Conservation (phyloP, 305 asterid species). For the Fraxinus latifolia region DNA sequence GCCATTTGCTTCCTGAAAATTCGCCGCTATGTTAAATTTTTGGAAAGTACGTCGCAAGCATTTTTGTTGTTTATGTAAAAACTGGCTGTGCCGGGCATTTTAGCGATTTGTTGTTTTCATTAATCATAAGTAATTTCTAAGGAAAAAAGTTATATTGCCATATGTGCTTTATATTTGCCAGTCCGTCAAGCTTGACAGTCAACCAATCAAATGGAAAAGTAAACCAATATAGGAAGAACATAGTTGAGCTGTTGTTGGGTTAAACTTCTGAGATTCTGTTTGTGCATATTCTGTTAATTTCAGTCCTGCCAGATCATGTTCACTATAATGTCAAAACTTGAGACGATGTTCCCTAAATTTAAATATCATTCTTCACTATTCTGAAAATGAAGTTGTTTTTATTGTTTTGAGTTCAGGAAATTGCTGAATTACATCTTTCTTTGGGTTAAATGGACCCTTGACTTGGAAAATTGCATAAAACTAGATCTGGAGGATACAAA, state of each 20-base stretch:
- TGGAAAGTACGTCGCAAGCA: not conserved
- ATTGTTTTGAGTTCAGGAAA: not conserved
- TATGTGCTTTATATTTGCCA: not conserved
- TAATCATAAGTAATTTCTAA: not conserved
- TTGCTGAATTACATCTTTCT: not conserved
- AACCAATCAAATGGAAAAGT: not conserved
- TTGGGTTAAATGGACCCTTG: not conserved
- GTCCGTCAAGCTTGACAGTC: not conserved
- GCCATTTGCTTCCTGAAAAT: not conserved
- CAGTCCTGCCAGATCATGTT: not conserved
- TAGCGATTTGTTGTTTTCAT: not conserved
- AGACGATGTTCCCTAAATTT: not conserved
- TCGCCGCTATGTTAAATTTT: not conserved
- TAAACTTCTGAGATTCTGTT: not conserved
- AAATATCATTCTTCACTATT: not conserved
- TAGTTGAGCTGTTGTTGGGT: not conserved
- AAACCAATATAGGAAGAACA: not conserved
- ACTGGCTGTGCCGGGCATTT: not conserved
- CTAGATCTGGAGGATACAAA: not conserved
- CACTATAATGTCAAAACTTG: not conserved
- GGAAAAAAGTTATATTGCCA: not conserved
- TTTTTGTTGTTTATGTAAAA: not conserved
- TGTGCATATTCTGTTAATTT: not conserved
- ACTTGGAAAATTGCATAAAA: not conserved
- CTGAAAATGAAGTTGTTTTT: not conserved